phyloP scores from a whole-genome alignment of 306 rosid genomes.

The Pyrus communis region DNA sequence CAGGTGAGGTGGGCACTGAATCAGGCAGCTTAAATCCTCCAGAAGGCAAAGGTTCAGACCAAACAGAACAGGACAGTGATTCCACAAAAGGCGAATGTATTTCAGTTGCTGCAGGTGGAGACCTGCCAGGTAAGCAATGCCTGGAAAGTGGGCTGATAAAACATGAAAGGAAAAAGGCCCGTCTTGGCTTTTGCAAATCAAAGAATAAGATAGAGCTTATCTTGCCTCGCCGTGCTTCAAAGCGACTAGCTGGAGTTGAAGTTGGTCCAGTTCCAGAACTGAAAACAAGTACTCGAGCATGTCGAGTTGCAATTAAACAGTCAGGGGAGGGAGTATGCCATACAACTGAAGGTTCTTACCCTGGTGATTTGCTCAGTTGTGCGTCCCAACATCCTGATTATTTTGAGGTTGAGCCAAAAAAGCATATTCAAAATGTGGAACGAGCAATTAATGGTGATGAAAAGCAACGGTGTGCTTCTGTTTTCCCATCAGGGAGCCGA shows the following conservation, averaged over 20 bases:
- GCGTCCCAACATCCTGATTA: conserved; percentile 14
- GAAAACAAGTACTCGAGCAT: conserved; percentile 30
- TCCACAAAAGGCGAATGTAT: conserved; percentile 14
- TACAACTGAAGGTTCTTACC: conserved; percentile 20
- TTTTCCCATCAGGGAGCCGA: conserved; percentile 14
- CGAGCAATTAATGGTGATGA: conserved; percentile 4
- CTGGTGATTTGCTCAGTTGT: conserved; percentile 9
- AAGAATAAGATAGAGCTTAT: conserved; percentile 36
- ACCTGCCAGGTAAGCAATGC: conserved; percentile 17
- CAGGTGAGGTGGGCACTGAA: conserved; percentile 16
- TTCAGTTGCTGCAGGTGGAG: conserved; percentile 19
- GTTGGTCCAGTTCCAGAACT: conserved; percentile 52
- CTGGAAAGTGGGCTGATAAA: conserved; percentile 16
- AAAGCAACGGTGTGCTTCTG: conserved; percentile 5
- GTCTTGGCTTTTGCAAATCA: conserved; percentile 16
- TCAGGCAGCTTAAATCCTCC: conserved; percentile 22
- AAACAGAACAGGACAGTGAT: conserved; percentile 26
- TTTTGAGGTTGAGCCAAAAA: conserved; percentile 11
- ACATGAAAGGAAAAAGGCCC: conserved; percentile 22
- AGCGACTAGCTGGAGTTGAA: conserved; percentile 83
- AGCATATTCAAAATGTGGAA: conserved; percentile 12
- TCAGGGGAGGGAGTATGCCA: conserved; percentile 16
- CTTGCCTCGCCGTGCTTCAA: conserved; percentile 76
- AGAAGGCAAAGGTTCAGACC: conserved; percentile 17
- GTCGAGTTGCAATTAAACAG: conserved; percentile 31